A percentile compares a stretch with the other conserved stretches of the same genome.
Evolutionary conservation across 148 eudicot genomes (phyloP).

Genomic region (Heliamphora exappendiculata): DNA sequence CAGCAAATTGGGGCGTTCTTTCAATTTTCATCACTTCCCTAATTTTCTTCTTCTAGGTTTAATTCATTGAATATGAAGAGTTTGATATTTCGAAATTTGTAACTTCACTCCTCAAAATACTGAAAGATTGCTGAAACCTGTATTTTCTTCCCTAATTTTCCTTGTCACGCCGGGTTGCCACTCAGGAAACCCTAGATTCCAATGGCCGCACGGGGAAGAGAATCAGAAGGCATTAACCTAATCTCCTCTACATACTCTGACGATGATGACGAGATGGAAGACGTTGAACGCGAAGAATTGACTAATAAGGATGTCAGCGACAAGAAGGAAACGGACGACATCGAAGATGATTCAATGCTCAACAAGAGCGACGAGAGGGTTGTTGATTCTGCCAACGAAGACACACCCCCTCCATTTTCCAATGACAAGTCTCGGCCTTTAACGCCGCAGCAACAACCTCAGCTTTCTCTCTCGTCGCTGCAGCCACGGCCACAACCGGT

Average conservation of each 20-base stretch:
- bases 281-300: slow-evolving; percentile 17
- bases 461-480: slow-evolving; percentile 5
- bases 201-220: slow-evolving; percentile 51
- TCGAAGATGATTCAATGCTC: slow-evolving; percentile 15
- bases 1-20: too few relatives aligned
- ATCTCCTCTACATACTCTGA: slow-evolving; percentile 50
- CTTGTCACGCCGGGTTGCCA: neutral
- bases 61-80: too few relatives aligned
- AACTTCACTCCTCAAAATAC: too few relatives aligned
- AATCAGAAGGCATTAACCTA: slow-evolving; percentile 61
- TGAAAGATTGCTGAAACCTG: too few relatives aligned
- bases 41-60: too few relatives aligned
- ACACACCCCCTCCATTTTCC: neutral
- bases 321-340: neutral
- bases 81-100: too few relatives aligned
- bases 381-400: neutral
- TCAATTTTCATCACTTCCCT: too few relatives aligned
- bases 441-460: slow-evolving; percentile 26
- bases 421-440: slow-evolving; percentile 25
- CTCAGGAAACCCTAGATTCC: slow-evolving; percentile 11
- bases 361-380: slow-evolving; percentile 8
- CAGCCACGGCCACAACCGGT: slow-evolving; percentile 1
- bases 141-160: too few relatives aligned
- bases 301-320: neutral
- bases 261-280: slow-evolving; percentile 30